Base-by-base conservation (phyloP, 225 moss, liverwort and hornwort species). In the Lunularia cruciata region DNA sequence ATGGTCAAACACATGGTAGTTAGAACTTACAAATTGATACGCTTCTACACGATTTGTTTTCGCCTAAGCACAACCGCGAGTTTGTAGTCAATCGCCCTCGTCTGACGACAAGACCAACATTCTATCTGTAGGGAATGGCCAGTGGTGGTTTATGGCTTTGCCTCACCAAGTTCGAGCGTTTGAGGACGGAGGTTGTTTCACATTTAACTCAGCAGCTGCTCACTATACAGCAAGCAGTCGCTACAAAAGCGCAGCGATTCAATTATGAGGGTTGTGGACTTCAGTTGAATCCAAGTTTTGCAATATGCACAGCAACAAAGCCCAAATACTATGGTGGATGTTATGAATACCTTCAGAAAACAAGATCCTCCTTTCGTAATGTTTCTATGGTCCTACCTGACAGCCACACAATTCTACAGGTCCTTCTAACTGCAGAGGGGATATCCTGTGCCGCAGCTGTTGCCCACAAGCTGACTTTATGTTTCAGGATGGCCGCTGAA, bases 141-240 rank as follows among this genome's bases (percentile, higher is more conserved):
- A 83, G 79, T 71, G 79, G 83, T 73, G 83, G 83, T 33, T 38
- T 83, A 39, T 83, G 83, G 83, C 73, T 83, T 6, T 83, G 83
- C 69, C 39, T 83, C 18, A 79, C 76, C 49, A 78, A 78, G 37
- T 73, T 83, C 69, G 76, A 79, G 27, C 76, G 71, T 22, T 73
- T 83, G 27, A 67, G 49, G 57, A 28, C 67, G 19, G 79, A 83
- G n/a, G 70, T 79, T 30, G 67, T 79, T 33, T 79, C 79, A 11
- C 28, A 70, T 39, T 28, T 83, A 48, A 74, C 69, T 71, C 79
- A 83, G 71, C 83, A 83, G 57, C 76, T 83, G 60, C 79, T 83
- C n/a, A 70, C 71, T 4, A 79, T 83, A 73, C 73, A 79, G 68
- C 83, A 77, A 31, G 79, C 83, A 19, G 71, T 83, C 30, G 74